Evolutionary conservation across 345 rosid genomes (phyloP), one percentile per base, ranked within the genome.

Genomic region (Brassica cretica): DNA sequence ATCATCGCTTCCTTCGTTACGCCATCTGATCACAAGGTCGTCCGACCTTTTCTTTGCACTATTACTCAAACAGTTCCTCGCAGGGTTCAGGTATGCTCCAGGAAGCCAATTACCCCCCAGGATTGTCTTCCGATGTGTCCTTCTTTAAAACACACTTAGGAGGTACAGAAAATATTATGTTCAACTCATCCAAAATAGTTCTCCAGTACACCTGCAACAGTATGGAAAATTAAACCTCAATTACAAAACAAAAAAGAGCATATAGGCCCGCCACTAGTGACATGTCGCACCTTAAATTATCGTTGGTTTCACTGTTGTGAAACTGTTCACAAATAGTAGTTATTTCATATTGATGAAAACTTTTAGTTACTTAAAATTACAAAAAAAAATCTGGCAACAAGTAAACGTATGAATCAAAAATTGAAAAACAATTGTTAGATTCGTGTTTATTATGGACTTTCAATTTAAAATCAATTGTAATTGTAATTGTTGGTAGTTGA

Each of bases 91-190:
- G 75, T 63, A 82, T 27, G 96, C 98, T 68, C 98, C 98, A 58
- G 94, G 98, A 82, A 95, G 90, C 99, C 99, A 95, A 77, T 85
- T 81, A 35, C 93, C 99, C 99, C 32, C 98, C 96, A 1, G 98
- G 98, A 35, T 74, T 76, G 66, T 82, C 83, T 18, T 73, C 84
- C 70, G 70, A 41, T 33, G 85, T 66, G 74, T 81, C 67, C 68
- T 85, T 89, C 3, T 64, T 74, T 27, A 90, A 74, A 60, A 95
- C 86, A 64, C 88, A 81, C 32, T 85, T 68, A 0, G 99, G 99
- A 86, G 92, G 89, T 8, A 83, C 84, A 0, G 91, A 86, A 76
- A 88, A 93, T 62, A 82, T 71, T 61, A 91, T 66, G 41, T 76
- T 61, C 74, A 94, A 68, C 85, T 91, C 97, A 75, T 89, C 91